Conservation (phyloP, 2,329 filamentous ascomycete genomes). For the Hypoxylon sp. region DNA sequence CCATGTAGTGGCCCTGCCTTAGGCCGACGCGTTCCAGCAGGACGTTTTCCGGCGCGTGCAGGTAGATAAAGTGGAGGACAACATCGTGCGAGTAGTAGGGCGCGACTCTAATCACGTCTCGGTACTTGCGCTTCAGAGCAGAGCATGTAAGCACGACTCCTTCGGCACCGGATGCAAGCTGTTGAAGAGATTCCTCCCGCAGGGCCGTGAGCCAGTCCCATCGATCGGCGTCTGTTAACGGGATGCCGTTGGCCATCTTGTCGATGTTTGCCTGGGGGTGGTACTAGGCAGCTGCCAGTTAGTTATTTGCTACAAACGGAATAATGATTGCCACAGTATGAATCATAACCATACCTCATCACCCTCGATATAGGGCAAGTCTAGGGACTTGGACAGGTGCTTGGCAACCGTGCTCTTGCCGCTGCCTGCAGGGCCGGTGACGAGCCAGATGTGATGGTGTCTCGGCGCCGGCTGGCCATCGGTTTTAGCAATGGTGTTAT, state of each 20-base stretch:
- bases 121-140: constrained; percentile 95
- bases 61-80: constrained; percentile 91
- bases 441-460: constrained; percentile 78
- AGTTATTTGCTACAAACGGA: constrained; percentile 11
- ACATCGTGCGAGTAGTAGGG: constrained; percentile 77
- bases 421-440: constrained; percentile 80
- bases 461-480: constrained; percentile 42
- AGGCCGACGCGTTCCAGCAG: constrained; percentile 77
- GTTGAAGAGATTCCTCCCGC: constrained; percentile 70
- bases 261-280: constrained; percentile 81
- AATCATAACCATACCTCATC: constrained; percentile 67
- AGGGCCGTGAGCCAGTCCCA: constrained; percentile 95
- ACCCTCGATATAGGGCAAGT: constrained; percentile 77
- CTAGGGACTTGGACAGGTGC: constrained; percentile 67
- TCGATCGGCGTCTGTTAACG: constrained; percentile 89
- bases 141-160: constrained; percentile 97
- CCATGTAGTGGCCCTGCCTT: constrained; percentile 92
- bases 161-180: constrained; percentile 63
- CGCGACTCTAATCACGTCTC: constrained; percentile 86
- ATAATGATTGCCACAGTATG: no score
- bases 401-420: constrained; percentile 80
- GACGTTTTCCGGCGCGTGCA: constrained; percentile 77
- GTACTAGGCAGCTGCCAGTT: constrained; percentile 58
- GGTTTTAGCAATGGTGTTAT: constrained; percentile 41
- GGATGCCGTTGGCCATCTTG: constrained; percentile 87